These are phyloP conservation scores for Lactarius hengduanensis DNA, from an alignment of 768 basidiomycete species.

Conservation along the genomic window DNA sequence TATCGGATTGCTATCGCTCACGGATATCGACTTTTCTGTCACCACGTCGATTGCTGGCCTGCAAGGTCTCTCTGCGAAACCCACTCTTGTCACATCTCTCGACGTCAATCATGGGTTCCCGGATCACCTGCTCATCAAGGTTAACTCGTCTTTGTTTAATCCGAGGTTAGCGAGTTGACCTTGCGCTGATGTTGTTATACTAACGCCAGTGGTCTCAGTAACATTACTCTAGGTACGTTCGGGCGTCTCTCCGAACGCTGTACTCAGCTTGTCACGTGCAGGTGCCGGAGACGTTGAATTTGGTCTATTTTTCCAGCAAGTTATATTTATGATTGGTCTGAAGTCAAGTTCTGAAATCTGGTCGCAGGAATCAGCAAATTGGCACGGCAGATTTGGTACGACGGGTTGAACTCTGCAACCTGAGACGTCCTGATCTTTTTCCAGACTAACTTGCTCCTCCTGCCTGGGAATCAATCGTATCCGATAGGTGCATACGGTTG, in stretches of 20 bases:
- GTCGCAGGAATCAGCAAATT: conserved; percentile 45
- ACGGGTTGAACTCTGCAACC: background rate
- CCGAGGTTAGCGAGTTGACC: conserved; percentile 47
- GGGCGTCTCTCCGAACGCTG: background rate
- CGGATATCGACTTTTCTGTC: conserved; percentile 58
- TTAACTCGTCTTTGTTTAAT: conserved; percentile 58
- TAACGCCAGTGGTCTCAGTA: conserved; percentile 28
- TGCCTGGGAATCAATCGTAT: conserved; percentile 57
- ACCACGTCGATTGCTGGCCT: conserved; percentile 58
- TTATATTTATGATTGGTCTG: conserved; percentile 9
- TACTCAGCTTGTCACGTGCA: conserved; percentile 37
- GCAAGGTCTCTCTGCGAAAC: conserved; percentile 59
- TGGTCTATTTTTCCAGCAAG: conserved; percentile 53
- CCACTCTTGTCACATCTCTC: conserved; percentile 53
- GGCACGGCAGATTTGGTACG: conserved; percentile 58
- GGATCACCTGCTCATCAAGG: conserved; percentile 66
- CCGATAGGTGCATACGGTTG: conserved; percentile 44
- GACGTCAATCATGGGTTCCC: conserved; percentile 69
- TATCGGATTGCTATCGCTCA: conserved; percentile 58
- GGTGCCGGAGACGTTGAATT: conserved; percentile 66
- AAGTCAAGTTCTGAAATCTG: background rate
- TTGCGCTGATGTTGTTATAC: background rate
- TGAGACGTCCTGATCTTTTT: conserved; percentile 8
- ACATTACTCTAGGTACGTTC: conserved; percentile 40
- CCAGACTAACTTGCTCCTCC: conserved; percentile 54